phyloP scores from a whole-genome alignment of 2,329 filamentous ascomycete genomes.

The Aspergillus nomiae region DNA sequence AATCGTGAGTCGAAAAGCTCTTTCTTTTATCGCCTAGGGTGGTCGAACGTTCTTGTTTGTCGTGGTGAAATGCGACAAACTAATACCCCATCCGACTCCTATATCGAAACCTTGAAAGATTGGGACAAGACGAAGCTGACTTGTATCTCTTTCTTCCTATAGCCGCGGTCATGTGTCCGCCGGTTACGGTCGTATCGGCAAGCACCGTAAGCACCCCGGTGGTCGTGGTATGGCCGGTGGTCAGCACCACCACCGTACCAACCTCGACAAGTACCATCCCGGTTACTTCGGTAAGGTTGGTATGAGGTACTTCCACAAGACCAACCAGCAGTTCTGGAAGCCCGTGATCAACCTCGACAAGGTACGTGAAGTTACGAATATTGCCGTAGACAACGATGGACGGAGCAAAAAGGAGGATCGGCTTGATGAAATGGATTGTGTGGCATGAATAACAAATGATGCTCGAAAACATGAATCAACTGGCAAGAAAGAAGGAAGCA shows the following conservation, averaged over 20 bases:
- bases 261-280: conserved; percentile 91
- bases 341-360: conserved; percentile 99
- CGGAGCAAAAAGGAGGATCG: conserved; percentile 4
- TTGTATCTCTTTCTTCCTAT: conserved; percentile 18
- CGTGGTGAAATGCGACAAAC: conserved; percentile 15
- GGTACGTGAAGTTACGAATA: conserved; percentile 54
- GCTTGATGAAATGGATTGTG: not conserved
- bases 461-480: not conserved
- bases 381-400: conserved; percentile 7
- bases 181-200: conserved; percentile 97
- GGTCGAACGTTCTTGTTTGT: conserved; percentile 14
- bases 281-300: conserved; percentile 99
- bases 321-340: conserved; percentile 96
- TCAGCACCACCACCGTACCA: conserved; percentile 97
- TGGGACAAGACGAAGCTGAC: conserved; percentile 17
- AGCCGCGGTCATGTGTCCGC: conserved; percentile 97
- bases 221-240: conserved; percentile 91
- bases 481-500: not conserved
- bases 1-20: conserved; percentile 45
- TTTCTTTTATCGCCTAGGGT: conserved; percentile 23
- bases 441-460: not conserved
- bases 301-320: conserved; percentile 97
- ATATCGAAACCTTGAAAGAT: not conserved
- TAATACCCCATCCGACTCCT: not conserved
- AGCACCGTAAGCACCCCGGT: conserved; percentile 92